phyloP scores from a whole-genome alignment of 2,329 filamentous ascomycete species.

The Balansia obtecta region DNA sequence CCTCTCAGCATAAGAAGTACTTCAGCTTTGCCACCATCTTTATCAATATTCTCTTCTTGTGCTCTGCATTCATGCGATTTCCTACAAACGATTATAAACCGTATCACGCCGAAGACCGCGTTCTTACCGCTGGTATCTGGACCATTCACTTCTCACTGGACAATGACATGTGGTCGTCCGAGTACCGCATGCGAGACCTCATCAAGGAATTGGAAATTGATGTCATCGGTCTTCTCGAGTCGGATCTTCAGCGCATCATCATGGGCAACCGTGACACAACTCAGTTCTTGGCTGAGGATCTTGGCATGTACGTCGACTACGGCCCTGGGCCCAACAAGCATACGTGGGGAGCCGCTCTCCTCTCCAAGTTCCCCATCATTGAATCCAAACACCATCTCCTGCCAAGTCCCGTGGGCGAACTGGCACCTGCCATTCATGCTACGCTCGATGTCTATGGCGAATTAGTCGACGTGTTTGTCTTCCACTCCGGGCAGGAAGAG shows the following conservation, averaged over 20 bases:
- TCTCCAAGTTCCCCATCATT: conserved; percentile 95
- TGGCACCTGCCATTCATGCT: conserved; percentile 93
- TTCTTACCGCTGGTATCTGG: conserved; percentile 94
- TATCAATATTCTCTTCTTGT: conserved; percentile 69
- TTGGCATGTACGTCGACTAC: conserved; percentile 98
- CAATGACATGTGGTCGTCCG: conserved; percentile 98
- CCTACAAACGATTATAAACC: conserved; percentile 84
- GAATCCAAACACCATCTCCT: conserved; percentile 95
- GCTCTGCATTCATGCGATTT: conserved; percentile 79
- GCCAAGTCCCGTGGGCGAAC: conserved; percentile 83
- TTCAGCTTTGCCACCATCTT: conserved; percentile 48
- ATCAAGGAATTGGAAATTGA: conserved; percentile 95
- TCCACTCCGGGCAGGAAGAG: conserved; percentile 97
- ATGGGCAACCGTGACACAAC: conserved; percentile 98
- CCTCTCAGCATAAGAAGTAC: conserved; percentile 37
- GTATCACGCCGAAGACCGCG: conserved; percentile 76
- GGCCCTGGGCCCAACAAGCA: conserved; percentile 97
- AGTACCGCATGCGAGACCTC: conserved; percentile 82
- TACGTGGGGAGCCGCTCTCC: conserved; percentile 85
- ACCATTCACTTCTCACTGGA: conserved; percentile 96
- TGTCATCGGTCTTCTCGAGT: conserved; percentile 87
- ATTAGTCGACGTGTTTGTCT: conserved; percentile 86
- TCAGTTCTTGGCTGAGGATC: conserved; percentile 86
- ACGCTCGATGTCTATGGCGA: conserved; percentile 88
- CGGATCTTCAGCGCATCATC: conserved; percentile 91